Base-by-base conservation (phyloP, 2,329 filamentous ascomycete species). In the Boeremia exigua region DNA sequence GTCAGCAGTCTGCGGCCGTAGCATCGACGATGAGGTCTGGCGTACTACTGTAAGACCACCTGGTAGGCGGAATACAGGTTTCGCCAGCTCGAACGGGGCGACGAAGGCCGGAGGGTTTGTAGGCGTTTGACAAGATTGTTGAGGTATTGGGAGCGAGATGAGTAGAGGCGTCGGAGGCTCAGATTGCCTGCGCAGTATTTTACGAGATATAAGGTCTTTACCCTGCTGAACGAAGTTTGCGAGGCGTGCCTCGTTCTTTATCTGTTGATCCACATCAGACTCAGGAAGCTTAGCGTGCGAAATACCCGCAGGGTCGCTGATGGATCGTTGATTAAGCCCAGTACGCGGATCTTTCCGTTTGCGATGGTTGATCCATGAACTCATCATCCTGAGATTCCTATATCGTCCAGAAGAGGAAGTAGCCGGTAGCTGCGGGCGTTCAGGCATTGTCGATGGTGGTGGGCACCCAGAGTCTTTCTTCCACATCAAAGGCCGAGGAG, bases 11-110 rank as follows among this genome's bases (percentile, higher is more conserved):
- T 46, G 34, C 15, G 52, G 52, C 17, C 28, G 40, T 6, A 28
- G 19, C 3, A 29, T 40, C 3, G 46, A 40, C 2, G 19, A 28
- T 2, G 46, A 34, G 3, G 61, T 49, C 4, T 63, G 58, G n/a
- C 62, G 58, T 5, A 71, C 63, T 3, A 70, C 19, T 4, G 63
- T 61, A 6, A 68, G 57, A 0, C 69, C 66, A 8, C 63, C 59
- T 2, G 69, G 68, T 11, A 71, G 59, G 6, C 63, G 65, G 8
- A 71, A 39, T 2, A 70, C 38, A 10, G 61, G 62, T 6, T 44
- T 60, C 5, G 57, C 44, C 3, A 56, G 37, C 42, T 61, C 49
- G 11, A 60, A 59, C 11, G 54, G 27, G 9, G 48, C n/a, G 19
- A 32, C 25, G 4, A 45, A 53, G 9, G 45, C 10, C 12, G 29